A percentile compares a stretch with the other conserved stretches of the same genome.
These are phyloP conservation scores for Panus rudis DNA, from an alignment of 768 basidiomycete genomes.

Conservation along the genomic window DNA sequence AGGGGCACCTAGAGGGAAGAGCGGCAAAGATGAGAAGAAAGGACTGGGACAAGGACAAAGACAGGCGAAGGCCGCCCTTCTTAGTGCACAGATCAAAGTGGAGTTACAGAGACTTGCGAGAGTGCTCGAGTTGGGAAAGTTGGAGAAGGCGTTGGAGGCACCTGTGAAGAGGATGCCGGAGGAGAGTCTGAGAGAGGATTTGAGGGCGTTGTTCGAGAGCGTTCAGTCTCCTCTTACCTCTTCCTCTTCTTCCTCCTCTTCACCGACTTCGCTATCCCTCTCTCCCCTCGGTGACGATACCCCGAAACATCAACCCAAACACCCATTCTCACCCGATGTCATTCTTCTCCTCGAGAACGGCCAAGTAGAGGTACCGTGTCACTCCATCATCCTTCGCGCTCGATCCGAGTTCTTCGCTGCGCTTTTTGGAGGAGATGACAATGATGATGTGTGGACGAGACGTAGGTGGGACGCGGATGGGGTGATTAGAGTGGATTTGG, in stretches of 20 bases:
- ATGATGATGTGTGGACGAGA: slow-evolving; percentile 73
- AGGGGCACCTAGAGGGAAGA: background rate
- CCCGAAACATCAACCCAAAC: no score
- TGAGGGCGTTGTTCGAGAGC: slow-evolving; percentile 41
- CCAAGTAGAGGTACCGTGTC: slow-evolving; percentile 46
- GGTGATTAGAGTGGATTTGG: slow-evolving; percentile 56
- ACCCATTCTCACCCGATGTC: slow-evolving; percentile 54
- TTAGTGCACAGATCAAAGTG: slow-evolving; percentile 50
- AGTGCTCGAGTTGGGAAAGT: slow-evolving; percentile 47
- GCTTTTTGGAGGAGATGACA: slow-evolving; percentile 60
- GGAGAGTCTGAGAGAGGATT: slow-evolving; percentile 43
- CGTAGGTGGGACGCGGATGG: slow-evolving; percentile 48
- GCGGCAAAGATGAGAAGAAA: background rate
- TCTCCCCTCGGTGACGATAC: no score
- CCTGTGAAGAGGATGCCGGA: slow-evolving; percentile 49
- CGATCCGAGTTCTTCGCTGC: slow-evolving; percentile 78
- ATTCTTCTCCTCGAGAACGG: slow-evolving; percentile 63
- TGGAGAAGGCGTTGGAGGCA: slow-evolving; percentile 50
- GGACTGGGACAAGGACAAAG: no score
- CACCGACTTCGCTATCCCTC: background rate
- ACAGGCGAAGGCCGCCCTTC: no score
- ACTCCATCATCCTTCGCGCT: slow-evolving; percentile 74
- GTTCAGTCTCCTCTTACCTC: slow-evolving; percentile 19
- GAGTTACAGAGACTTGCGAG: slow-evolving; percentile 58
- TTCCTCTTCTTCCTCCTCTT: background rate